Evolutionary conservation across 179 eudicot genomes (phyloP), one percentile per base, ranked within the genome.

Genomic region (Amaranthus tricolor): DNA sequence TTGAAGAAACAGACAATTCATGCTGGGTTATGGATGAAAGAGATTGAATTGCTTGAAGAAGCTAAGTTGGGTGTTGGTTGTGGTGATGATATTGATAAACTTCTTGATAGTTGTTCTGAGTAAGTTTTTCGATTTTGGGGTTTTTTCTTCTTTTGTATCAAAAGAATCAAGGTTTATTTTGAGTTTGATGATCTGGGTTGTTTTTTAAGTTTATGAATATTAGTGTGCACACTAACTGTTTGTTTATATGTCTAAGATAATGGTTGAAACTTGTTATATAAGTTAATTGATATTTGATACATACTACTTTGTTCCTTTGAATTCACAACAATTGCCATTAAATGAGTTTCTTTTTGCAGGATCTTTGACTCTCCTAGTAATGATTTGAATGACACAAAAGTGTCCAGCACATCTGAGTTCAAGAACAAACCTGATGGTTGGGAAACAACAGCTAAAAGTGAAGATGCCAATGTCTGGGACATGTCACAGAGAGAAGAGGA

Each of bases 401-500:
- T 76, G 45, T 83, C 89, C 14, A 78, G 87, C 72, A 72, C 86
- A 49, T 79, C 87, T 4, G 97, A 93, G 84, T 83, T 87, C 12
- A 95, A 88, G 77, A 93, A 87, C 78, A 91, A 83, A 84, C 99
- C 99, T 48, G 97, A 95, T 84, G 98, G 99, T 56, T 95, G 99
- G 99, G 99, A 95, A 83, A 82, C 99, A 72, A 87, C 86, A 54
- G 72, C 93, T 49, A 95, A 89, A 82, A 79, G 84, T 68, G 87
- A 83, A 71, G 99, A 95, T 84, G 93, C 91, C 72, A 93, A 67
- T 83, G 85, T 95, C 20, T 95, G 99, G 99, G 98, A 93, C 68
- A 93, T 95, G 95, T 88, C 99, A 53, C 99, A 91, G 70, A 87
- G 97, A 80, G 99, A 95, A 83, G 99, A 95, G 69, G 99, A 93